These are phyloP conservation scores for Aspergillus homomorphus DNA, from an alignment of 495 filamentous ascomycete genomes.

Conservation along the genomic window DNA sequence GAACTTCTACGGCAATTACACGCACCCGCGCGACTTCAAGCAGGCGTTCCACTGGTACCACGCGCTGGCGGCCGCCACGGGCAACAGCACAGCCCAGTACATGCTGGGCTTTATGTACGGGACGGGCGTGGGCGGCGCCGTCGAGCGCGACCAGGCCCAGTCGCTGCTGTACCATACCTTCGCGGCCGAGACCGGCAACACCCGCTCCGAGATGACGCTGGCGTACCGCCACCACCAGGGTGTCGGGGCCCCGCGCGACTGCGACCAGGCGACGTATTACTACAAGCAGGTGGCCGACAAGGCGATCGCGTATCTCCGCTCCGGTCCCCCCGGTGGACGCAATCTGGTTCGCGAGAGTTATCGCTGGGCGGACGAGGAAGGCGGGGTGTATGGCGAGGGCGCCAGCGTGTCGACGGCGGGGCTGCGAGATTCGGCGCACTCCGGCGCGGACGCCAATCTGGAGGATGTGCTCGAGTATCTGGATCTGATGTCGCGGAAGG, in stretches of 20 bases:
- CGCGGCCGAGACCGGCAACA: constrained; percentile 80
- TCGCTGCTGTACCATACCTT: constrained; percentile 93
- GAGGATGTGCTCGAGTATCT: constrained; percentile 95
- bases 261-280: constrained; percentile 78
- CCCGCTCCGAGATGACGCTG: constrained; percentile 87
- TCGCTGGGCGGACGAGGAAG: constrained; percentile 77
- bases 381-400: constrained; percentile 92
- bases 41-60: constrained; percentile 81
- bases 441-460: constrained; percentile 74
- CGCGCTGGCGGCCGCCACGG: constrained; percentile 68
- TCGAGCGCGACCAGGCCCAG: constrained; percentile 86
- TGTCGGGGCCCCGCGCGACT: constrained; percentile 80
- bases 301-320: constrained; percentile 77
- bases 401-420: constrained; percentile 89
- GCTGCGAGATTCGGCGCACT: constrained; percentile 61
- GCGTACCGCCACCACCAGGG: constrained; percentile 84
- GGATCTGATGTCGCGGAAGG: constrained; percentile 90
- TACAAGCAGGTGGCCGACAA: constrained; percentile 96
- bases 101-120: constrained; percentile 97
- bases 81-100: constrained; percentile 88
- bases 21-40: constrained; percentile 78
- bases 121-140: constrained; percentile 80
- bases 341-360: constrained; percentile 71
- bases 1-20: constrained; percentile 95
- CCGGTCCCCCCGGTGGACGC: constrained; percentile 88